These are phyloP conservation scores for Ramaria sp. DNA, from an alignment of 768 basidiomycete species.

Conservation along the genomic window DNA sequence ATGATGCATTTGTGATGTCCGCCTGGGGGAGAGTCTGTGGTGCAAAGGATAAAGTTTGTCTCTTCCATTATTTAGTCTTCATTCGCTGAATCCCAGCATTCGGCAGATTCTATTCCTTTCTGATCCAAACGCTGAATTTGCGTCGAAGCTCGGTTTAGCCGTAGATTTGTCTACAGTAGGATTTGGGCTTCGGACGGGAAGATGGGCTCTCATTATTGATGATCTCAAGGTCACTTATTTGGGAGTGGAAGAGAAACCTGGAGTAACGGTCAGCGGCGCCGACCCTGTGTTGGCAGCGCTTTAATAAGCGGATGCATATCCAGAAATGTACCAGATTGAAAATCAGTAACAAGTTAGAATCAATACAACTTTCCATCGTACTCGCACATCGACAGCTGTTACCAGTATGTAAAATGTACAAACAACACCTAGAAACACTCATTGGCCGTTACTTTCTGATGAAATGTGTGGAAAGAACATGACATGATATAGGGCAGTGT, in stretches of 20 bases:
- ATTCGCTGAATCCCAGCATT: neutral
- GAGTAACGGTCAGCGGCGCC: conserved; percentile 43
- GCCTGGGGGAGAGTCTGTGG: conserved; percentile 18
- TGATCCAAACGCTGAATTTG: conserved; percentile 47
- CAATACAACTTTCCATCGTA: too few species aligned
- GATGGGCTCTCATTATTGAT: conserved; percentile 22
- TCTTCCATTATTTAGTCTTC: neutral
- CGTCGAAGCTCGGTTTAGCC: conserved; percentile 26
- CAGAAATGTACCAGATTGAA: too few species aligned
- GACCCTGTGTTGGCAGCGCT: conserved; percentile 37
- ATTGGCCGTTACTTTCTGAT: too few species aligned
- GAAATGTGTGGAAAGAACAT: too few species aligned
- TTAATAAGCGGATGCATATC: too few species aligned
- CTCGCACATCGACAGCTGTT: too few species aligned
- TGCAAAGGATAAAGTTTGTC: conserved; percentile 15
- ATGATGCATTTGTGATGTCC: conserved; percentile 17
- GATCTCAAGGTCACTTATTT: conserved; percentile 17
- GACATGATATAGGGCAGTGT: too few species aligned
- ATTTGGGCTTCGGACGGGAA: conserved; percentile 45
- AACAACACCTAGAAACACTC: too few species aligned
- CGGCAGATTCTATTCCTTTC: conserved; percentile 47
- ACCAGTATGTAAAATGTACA: too few species aligned
- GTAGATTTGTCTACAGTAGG: conserved; percentile 22
- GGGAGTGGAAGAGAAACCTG: conserved; percentile 38
- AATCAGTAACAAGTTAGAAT: too few species aligned